Conservation (phyloP, 768 basidiomycete species). For the Russula sp. region DNA sequence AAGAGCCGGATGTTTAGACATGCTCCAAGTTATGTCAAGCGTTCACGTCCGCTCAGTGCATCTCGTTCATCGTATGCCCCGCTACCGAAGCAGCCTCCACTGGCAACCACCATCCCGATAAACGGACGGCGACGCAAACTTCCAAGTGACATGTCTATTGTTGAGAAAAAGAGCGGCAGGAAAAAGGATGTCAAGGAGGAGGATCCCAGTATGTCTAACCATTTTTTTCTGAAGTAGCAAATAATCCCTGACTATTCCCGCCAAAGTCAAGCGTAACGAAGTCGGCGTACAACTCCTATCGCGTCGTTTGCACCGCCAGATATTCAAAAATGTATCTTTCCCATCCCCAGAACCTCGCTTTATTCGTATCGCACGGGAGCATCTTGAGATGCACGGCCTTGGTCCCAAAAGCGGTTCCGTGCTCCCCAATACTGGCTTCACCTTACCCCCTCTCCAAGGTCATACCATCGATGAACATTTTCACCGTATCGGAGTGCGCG, state of each 20-base stretch:
- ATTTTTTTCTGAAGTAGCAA: background rate
- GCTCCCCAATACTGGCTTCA: conserved; percentile 73
- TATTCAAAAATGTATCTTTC: conserved; percentile 67
- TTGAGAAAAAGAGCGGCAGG: conserved; percentile 6
- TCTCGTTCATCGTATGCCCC: background rate
- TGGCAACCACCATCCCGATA: conserved; percentile 1
- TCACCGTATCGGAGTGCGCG: conserved; percentile 60
- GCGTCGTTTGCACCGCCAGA: conserved; percentile 68
- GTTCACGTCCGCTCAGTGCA: background rate
- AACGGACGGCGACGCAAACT: background rate
- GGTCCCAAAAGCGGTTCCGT: conserved; percentile 74
- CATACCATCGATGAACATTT: conserved; percentile 83
- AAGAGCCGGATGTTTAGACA: conserved; percentile 18
- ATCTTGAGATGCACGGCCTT: conserved; percentile 77
- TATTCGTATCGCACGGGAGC: conserved; percentile 71
- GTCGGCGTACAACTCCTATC: conserved; percentile 94
- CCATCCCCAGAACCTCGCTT: conserved; percentile 54
- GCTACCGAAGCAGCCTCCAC: background rate
- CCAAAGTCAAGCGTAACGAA: conserved; percentile 66
- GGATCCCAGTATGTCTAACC: background rate
- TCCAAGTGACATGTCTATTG: background rate
- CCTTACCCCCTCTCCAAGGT: conserved; percentile 81
- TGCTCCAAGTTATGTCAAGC: conserved; percentile 2
- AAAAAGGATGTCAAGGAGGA: background rate
- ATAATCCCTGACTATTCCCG: background rate